phyloP scores from a whole-genome alignment of 805 yeast species.

The Scheffersomyces amazonensis region DNA sequence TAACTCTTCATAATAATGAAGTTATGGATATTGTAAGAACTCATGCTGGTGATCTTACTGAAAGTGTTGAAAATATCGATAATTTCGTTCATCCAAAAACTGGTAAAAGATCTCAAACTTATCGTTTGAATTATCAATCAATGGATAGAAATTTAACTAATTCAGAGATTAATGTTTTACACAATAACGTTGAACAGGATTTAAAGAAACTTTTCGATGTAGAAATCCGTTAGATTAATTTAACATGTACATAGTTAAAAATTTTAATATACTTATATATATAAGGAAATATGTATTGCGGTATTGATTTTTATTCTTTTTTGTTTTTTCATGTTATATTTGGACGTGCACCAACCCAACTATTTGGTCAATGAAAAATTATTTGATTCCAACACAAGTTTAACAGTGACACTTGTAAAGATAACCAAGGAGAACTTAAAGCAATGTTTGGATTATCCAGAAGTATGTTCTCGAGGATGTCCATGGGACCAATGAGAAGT shows the following conservation, averaged over 20 bases:
- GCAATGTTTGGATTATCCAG: slow-evolving; percentile 6
- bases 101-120: slow-evolving; percentile 74
- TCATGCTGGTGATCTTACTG: slow-evolving; percentile 84
- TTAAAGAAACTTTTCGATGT: slow-evolving; percentile 53
- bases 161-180: slow-evolving; percentile 75
- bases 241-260: background rate
- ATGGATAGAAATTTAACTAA: slow-evolving; percentile 92
- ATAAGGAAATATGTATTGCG: too few relatives aligned
- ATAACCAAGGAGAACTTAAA: too few relatives aligned
- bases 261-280: too few relatives aligned
- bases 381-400: too few relatives aligned
- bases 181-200: slow-evolving; percentile 59
- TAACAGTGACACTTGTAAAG: too few relatives aligned
- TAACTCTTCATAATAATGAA: slow-evolving; percentile 75
- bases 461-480: background rate
- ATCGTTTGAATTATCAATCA: slow-evolving; percentile 87
- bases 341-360: too few relatives aligned
- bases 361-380: background rate
- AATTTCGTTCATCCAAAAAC: slow-evolving; percentile 85
- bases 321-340: too few relatives aligned
- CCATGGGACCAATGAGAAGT: background rate
- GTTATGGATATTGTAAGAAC: slow-evolving; percentile 89
- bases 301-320: background rate
- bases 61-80: slow-evolving; percentile 77
- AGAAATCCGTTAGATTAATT: slow-evolving; percentile 41